Evolutionary conservation across 2,329 filamentous ascomycete genomes (phyloP).

Genomic region (Ophiosphaerella korrae): DNA sequence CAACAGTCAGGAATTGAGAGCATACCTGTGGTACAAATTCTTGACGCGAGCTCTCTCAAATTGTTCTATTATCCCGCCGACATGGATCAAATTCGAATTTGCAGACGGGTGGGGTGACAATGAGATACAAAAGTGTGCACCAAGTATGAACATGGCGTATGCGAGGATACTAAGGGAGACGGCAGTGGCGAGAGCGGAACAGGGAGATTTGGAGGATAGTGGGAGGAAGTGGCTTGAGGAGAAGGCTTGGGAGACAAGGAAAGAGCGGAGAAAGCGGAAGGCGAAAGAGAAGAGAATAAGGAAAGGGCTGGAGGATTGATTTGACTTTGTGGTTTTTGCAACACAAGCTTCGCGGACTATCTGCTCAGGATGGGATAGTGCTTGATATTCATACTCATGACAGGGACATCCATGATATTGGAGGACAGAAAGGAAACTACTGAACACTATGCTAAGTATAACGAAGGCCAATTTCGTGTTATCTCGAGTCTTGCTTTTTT

Average conservation of each 20-base stretch:
- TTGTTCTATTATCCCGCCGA: conserved; percentile 4
- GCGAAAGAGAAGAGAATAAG: background rate
- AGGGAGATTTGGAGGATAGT: conserved; percentile 13
- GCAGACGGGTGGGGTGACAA: background rate
- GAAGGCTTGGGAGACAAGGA: background rate
- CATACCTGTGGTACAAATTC: background rate
- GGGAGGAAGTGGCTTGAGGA: conserved; percentile 17
- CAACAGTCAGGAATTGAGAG: background rate
- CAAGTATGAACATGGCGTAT: conserved; percentile 9
- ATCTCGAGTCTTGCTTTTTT: too few relatives aligned
- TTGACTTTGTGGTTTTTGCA: too few relatives aligned
- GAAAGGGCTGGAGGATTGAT: background rate
- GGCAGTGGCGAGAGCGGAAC: background rate
- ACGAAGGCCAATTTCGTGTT: too few relatives aligned
- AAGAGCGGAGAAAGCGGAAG: background rate
- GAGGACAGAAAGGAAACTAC: too few relatives aligned
- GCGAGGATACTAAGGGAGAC: conserved; percentile 5
- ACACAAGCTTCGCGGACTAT: too few relatives aligned
- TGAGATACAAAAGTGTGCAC: conserved; percentile 4
- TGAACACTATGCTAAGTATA: too few relatives aligned
- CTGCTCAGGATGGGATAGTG: too few relatives aligned
- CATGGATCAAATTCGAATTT: conserved; percentile 13
- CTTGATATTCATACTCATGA: too few relatives aligned
- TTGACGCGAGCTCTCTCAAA: background rate
- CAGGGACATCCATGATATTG: too few relatives aligned